Evolutionary conservation across 495 filamentous ascomycete species (phyloP), one percentile per base, ranked within the genome.

Genomic region (Annulohypoxylon nitens): DNA sequence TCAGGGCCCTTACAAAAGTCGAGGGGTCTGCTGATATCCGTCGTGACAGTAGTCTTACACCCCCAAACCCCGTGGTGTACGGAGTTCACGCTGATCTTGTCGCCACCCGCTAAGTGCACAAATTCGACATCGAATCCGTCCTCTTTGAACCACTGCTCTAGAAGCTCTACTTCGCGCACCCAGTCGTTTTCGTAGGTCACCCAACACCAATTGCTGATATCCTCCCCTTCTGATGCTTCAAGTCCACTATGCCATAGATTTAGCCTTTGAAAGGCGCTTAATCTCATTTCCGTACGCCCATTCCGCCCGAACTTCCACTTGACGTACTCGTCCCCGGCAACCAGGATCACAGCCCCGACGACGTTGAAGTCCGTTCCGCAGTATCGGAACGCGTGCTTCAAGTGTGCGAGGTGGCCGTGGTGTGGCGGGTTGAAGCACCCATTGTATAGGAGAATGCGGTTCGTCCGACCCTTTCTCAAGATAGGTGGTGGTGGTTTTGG

Each of bases 361-460:
- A 75, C 9, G 30, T 45, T 6, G 30, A 70, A 20, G 30, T 53
- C 71, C 54, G 16, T 16, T 26, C 67, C 72, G 16, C 25, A 34
- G 57, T 73, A 33, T 3, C 51, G 69, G 58, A 59, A 57, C 9
- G 65, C 70, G 61, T 73, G 69, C 2, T 8, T 16, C 4, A 76
- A 61, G n/a, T 69, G 69, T 3, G 61, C 58, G 4, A 70, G 65
- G 55, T 76, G 74, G 2, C 74, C 74, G 6, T 8, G 54, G 61
- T 79, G 77, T 45, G 77, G 77, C 47, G 77, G 77, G 63, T 79
- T 79, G 71, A 79, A 77, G 53, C 76, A 75, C 3, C 77, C 77
- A 34, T 73, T 68, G 53, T 73, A 79, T 10, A 78, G 11, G 3
- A 79, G 16, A 25, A 79, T 66, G 36, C 53, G 74, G 58, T 75